Evolutionary conservation across 441 rosid species (phyloP).

Genomic region (Macaranga tanarius): DNA sequence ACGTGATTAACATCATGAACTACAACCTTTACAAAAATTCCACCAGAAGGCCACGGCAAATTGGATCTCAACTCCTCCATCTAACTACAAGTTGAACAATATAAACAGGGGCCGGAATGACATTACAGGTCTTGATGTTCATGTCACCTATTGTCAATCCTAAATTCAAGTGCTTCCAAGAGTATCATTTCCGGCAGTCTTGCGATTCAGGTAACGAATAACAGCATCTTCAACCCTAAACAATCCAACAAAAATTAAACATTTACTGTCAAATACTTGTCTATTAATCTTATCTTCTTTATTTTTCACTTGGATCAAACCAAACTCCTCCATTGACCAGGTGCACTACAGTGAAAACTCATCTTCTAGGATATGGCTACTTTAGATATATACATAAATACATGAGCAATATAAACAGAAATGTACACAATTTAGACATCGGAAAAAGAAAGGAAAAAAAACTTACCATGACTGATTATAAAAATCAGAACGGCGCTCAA

Average conservation of each 20-base stretch:
- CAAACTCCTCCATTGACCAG: neutral
- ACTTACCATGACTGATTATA: slow-evolving; percentile 67
- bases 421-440: neutral
- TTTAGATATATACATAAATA: slow-evolving; percentile 7
- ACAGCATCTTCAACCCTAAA: slow-evolving; percentile 80
- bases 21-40: slow-evolving; percentile 4
- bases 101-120: slow-evolving; percentile 15
- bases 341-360: slow-evolving; percentile 1
- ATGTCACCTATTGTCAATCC: slow-evolving; percentile 12
- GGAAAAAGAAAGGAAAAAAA: neutral
- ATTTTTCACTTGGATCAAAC: slow-evolving; percentile 8
- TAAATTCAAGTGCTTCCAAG: slow-evolving; percentile 43
- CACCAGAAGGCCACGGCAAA: neutral
- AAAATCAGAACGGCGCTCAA: slow-evolving; percentile 54
- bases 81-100: slow-evolving; percentile 7
- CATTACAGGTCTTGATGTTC: slow-evolving; percentile 13
- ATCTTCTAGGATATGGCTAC: neutral
- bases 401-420: slow-evolving; percentile 4
- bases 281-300: neutral
- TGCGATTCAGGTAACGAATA: slow-evolving; percentile 72
- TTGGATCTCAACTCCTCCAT: neutral
- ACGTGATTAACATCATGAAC: neutral
- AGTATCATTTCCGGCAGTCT: slow-evolving; percentile 53
- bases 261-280: neutral
- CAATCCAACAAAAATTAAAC: slow-evolving; percentile 16